Evolutionary conservation across 495 filamentous ascomycete genomes (phyloP), one percentile per base, ranked within the genome.

Genomic region (Pseudevernia furfuracea): DNA sequence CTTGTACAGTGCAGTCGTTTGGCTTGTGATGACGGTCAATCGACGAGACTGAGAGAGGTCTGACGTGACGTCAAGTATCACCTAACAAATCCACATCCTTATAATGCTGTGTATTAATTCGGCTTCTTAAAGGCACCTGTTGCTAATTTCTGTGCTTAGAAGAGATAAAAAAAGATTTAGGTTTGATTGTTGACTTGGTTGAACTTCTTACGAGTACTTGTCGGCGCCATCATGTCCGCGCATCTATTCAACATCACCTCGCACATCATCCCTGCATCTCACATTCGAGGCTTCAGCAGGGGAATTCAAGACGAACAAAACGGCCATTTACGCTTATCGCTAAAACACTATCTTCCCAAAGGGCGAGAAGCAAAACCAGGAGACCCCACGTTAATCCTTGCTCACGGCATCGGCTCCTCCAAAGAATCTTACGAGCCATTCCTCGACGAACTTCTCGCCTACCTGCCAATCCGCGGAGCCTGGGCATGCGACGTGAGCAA

Each of bases 361-460:
- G 57, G 71, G 34, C 73, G 57, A 6, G 49, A 68, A 28, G 66
- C 70, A 43, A 59, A 69, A 39, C 66, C 67, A 28, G 72, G 73
- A 63, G 72, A 75, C 46, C 63, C 80, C 25, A 80, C 79, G n/a
- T 70, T 80, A 58, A 75, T 81, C 59, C 76, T 73, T 21, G 75
- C 74, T 7, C 79, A 81, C 69, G 79, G 76, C 37, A 75, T 79
- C 67, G 79, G 70, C 43, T 79, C 77, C 28, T 72, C 74, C 21
- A 81, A 81, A 72, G 78, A 81, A 63, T 61, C 75, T 23, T 79
- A 80, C 62, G 78, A 81, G 62, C 78, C 78, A 14, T 63, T 81
- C 34, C 79, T 77, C 72, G 76, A 79, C 56, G 77, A 80, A 23
- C 69, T 80, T 14, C 61, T 75, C 23, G 38, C 63, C 7, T 63